A percentile compares a stretch with the other conserved stretches of the same genome.
phyloP scores from a whole-genome alignment of 441 rosid genomes.

The Erodium texanum region DNA sequence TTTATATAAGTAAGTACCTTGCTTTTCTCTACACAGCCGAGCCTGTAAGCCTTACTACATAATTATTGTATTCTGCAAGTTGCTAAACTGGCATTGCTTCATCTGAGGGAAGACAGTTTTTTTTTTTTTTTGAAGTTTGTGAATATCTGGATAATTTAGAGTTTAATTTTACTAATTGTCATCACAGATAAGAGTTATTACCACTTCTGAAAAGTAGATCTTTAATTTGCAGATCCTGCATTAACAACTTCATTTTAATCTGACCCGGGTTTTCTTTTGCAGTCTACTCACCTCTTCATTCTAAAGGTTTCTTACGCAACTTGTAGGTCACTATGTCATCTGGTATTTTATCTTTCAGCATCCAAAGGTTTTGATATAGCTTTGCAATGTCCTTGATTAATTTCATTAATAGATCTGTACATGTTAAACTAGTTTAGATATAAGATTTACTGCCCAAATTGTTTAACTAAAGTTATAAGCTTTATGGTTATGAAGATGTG shows the following conservation, averaged over 20 bases:
- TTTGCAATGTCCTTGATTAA: not conserved
- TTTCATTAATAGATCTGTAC: not conserved
- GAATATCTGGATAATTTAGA: not conserved
- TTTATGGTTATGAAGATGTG: not conserved
- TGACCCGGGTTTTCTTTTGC: not conserved
- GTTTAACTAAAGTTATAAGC: not conserved
- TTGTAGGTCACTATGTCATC: not conserved
- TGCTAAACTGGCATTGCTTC: not conserved
- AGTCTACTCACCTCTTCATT: not conserved
- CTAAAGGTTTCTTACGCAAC: not conserved
- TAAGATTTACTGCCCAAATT: not conserved
- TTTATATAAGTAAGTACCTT: conserved; percentile 43
- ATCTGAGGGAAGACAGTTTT: not conserved
- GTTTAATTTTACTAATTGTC: not conserved
- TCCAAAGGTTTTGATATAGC: not conserved
- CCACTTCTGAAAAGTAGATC: not conserved
- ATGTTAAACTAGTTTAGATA: not conserved
- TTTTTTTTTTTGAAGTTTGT: not conserved
- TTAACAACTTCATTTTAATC: not conserved
- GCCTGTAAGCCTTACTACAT: not conserved
- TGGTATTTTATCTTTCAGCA: not conserved
- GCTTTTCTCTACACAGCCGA: not conserved
- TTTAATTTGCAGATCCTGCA: not conserved
- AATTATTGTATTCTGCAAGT: not conserved
- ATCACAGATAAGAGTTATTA: not conserved